phyloP scores from a whole-genome alignment of 1,284 basidiomycete genomes.

The Tremellales sp. region DNA sequence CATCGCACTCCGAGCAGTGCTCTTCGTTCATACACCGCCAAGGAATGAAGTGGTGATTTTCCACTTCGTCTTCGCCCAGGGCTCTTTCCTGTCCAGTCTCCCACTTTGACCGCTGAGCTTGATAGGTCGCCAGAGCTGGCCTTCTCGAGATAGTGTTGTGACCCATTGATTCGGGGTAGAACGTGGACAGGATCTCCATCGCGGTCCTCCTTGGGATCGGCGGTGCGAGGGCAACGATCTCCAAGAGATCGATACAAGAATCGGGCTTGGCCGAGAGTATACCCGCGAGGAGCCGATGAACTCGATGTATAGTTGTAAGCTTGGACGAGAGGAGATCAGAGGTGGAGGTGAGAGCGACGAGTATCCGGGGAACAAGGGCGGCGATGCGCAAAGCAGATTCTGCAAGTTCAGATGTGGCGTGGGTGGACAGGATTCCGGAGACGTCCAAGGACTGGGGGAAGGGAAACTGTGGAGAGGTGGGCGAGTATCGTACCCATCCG shows the following conservation, averaged over 20 bases:
- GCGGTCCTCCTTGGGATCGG: slow-evolving; percentile 57
- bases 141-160: slow-evolving; percentile 53
- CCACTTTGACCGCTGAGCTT: slow-evolving; percentile 28
- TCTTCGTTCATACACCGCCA: slow-evolving; percentile 27
- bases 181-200: slow-evolving; percentile 56
- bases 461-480: slow-evolving; percentile 16
- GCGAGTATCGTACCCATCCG: slow-evolving; percentile 35
- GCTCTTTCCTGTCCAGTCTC: slow-evolving; percentile 34
- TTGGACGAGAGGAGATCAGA: slow-evolving; percentile 24
- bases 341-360: slow-evolving; percentile 29
- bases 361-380: slow-evolving; percentile 27
- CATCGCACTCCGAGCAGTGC: slow-evolving; percentile 22
- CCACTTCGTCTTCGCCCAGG: slow-evolving; percentile 29
- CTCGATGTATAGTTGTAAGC: slow-evolving; percentile 52
- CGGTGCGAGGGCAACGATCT: slow-evolving; percentile 64
- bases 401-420: slow-evolving; percentile 5
- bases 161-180: slow-evolving; percentile 65
- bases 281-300: slow-evolving; percentile 58
- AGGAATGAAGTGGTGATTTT: slow-evolving; percentile 33
- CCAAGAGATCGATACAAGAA: slow-evolving; percentile 63
- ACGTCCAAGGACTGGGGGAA: slow-evolving; percentile 13
- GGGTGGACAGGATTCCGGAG: slow-evolving; percentile 25
- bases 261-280: slow-evolving; percentile 64
- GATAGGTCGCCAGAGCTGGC: slow-evolving; percentile 28
- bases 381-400: slow-evolving; percentile 16